phyloP scores from a whole-genome alignment of 108 stramenopile genomes.

The Fistulifera solaris region DNA sequence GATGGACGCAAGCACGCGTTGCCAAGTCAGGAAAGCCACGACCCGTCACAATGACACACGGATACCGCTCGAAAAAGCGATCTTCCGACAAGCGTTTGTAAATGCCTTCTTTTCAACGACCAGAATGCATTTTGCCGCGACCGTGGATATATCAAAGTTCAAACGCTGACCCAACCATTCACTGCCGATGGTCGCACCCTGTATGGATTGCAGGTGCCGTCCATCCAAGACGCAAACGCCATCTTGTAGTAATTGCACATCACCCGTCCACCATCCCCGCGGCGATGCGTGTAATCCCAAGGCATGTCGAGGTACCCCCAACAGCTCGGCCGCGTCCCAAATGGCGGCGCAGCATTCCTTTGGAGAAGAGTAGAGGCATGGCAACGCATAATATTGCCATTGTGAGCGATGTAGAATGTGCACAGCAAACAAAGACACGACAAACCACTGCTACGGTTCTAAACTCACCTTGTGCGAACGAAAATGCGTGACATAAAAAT shows the following conservation, averaged over 20 bases:
- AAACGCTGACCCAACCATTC: constrained; percentile 41
- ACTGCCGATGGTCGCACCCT: constrained; percentile 48
- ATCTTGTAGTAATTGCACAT: constrained; percentile 31
- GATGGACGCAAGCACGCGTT: constrained; percentile 65
- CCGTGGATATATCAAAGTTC: constrained; percentile 10
- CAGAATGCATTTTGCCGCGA: constrained; percentile 67
- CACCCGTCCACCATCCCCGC: constrained; percentile 82
- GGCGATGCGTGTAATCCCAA: constrained; percentile 77
- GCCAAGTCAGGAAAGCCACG: constrained; percentile 94
- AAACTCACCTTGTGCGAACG: constrained; percentile 38
- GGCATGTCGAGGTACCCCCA: constrained; percentile 45
- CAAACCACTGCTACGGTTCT: no score
- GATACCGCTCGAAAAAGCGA: constrained; percentile 80
- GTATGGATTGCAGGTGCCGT: constrained; percentile 29
- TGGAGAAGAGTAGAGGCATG: no score
- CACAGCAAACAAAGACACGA: no score
- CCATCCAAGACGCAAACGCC: constrained; percentile 34
- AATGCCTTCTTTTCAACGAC: constrained; percentile 97
- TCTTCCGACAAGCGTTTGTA: constrained; percentile 92
- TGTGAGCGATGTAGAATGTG: no score
- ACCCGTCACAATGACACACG: constrained; percentile 93
- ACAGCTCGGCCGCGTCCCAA: constrained; percentile 27
- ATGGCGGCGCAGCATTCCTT: constrained; percentile 51
- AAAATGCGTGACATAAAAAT: constrained; percentile 79
- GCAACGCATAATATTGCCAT: no score